Percentiles rank a stretch among this genome's conserved stretches.
Evolutionary conservation across 768 basidiomycete species (phyloP).

Genomic region (Guyanaporus albipodus): DNA sequence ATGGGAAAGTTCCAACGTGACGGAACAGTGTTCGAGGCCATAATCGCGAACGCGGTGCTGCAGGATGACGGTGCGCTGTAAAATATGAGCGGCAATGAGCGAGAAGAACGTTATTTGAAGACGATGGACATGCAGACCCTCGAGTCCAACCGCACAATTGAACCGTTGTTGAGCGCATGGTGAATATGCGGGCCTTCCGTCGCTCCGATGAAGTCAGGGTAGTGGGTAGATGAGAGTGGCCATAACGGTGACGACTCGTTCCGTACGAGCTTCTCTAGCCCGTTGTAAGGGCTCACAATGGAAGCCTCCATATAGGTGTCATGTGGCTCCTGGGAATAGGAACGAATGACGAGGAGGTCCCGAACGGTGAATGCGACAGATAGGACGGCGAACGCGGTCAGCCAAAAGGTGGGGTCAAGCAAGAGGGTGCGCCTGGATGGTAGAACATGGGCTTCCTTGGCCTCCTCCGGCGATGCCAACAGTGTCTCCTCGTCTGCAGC

Average conservation of each 20-base stretch:
- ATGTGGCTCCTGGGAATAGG: not conserved
- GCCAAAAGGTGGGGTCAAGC: conserved; percentile 16
- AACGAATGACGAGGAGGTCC: conserved; percentile 18
- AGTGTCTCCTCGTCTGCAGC: conserved; percentile 17
- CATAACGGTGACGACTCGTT: conserved; percentile 27
- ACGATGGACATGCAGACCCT: conserved; percentile 5
- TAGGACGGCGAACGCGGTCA: conserved; percentile 14
- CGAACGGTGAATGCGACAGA: conserved; percentile 19
- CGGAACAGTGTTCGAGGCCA: conserved; percentile 19
- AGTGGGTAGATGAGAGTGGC: conserved; percentile 21
- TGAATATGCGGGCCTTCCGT: conserved; percentile 9
- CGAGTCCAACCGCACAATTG: conserved; percentile 19
- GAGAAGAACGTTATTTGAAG: not conserved
- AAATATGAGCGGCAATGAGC: not conserved
- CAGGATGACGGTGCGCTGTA: conserved; percentile 16
- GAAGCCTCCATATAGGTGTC: conserved; percentile 6
- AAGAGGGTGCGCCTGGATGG: not conserved
- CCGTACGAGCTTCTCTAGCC: conserved; percentile 21
- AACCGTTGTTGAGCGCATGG: conserved; percentile 15
- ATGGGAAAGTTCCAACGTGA: conserved; percentile 10
- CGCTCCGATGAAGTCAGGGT: conserved; percentile 21
- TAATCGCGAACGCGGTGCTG: conserved; percentile 25
- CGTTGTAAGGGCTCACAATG: conserved; percentile 20
- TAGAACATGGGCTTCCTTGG: not conserved
- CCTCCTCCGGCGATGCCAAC: not conserved